phyloP scores from a whole-genome alignment of 1,284 basidiomycete species.

The Gymnopus androsaceus region DNA sequence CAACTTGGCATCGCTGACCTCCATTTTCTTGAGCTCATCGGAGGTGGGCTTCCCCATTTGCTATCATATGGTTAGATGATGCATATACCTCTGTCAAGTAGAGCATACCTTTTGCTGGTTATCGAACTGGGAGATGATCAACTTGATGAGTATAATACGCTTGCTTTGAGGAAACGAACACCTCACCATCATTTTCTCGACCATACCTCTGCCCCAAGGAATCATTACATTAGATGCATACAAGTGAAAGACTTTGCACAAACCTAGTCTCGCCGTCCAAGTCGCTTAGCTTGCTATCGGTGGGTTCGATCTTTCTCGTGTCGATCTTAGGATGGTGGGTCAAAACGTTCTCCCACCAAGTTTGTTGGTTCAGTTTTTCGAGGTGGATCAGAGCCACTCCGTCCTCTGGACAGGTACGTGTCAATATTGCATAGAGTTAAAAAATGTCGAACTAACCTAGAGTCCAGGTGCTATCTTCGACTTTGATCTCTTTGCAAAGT shows the following conservation, averaged over 20 bases:
- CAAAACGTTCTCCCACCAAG: conserved; percentile 98
- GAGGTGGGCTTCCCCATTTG: conserved; percentile 95
- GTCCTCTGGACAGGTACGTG: conserved; percentile 62
- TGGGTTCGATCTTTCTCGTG: conserved; percentile 93
- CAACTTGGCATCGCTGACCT: conserved; percentile 49
- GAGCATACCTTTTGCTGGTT: conserved; percentile 87
- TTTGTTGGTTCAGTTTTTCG: conserved; percentile 84
- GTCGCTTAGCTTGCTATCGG: conserved; percentile 95
- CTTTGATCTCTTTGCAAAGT: conserved; percentile 89
- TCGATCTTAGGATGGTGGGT: conserved; percentile 97
- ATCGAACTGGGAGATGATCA: conserved; percentile 83
- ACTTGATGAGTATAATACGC: not conserved
- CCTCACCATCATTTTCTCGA: conserved; percentile 99
- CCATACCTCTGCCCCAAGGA: conserved; percentile 75
- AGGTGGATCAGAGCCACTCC: conserved; percentile 78
- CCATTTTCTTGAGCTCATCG: conserved; percentile 87
- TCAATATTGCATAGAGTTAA: conserved; percentile 9
- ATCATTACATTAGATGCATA: conserved; percentile 10
- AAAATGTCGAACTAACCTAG: conserved; percentile 61
- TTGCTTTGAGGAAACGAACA: conserved; percentile 12
- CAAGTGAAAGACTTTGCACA: conserved; percentile 1
- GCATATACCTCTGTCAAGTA: conserved; percentile 1
- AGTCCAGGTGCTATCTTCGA: conserved; percentile 98
- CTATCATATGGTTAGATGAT: conserved; percentile 42
- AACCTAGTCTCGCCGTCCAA: conserved; percentile 91